These are phyloP conservation scores for Venturia aucupariae DNA, from an alignment of 2,329 filamentous ascomycete species.

Conservation along the genomic window DNA sequence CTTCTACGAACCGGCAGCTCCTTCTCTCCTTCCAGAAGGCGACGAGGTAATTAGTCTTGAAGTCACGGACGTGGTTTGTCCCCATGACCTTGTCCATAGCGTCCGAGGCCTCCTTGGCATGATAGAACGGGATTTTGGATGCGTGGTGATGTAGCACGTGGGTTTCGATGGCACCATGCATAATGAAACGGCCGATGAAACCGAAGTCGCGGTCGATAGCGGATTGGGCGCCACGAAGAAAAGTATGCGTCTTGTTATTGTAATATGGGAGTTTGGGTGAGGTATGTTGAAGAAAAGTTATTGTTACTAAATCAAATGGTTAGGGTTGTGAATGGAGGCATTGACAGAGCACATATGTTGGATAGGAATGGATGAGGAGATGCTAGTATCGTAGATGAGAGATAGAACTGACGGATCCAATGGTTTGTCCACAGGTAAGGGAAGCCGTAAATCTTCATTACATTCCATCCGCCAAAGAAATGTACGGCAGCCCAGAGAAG, in stretches of 20 bases:
- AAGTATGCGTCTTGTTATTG: slow-evolving; percentile 51
- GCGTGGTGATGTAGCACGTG: slow-evolving; percentile 57
- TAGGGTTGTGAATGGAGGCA: background rate
- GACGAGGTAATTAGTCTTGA: background rate
- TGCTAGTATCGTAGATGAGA: background rate
- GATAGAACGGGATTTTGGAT: slow-evolving; percentile 53
- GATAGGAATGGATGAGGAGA: background rate
- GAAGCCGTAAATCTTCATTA: slow-evolving; percentile 50
- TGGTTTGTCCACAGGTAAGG: slow-evolving; percentile 64
- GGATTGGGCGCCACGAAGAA: slow-evolving; percentile 51
- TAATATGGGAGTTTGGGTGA: slow-evolving; percentile 50
- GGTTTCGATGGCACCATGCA: slow-evolving; percentile 57
- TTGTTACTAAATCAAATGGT: slow-evolving; percentile 45
- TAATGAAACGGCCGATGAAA: slow-evolving; percentile 54
- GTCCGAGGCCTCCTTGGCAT: slow-evolving; percentile 43
- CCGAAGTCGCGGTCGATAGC: slow-evolving; percentile 58
- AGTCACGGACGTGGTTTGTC: background rate
- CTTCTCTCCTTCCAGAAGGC: slow-evolving; percentile 6
- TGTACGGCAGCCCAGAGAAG: slow-evolving; percentile 45
- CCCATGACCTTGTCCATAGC: slow-evolving; percentile 31
- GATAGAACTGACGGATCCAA: slow-evolving; percentile 49
- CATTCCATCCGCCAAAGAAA: slow-evolving; percentile 47
- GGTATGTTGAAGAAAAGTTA: slow-evolving; percentile 68
- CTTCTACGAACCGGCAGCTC: slow-evolving; percentile 2
- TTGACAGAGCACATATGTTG: background rate